phyloP scores from a whole-genome alignment of 2,329 filamentous ascomycete genomes.

The Pseudogymnoascus sp. region DNA sequence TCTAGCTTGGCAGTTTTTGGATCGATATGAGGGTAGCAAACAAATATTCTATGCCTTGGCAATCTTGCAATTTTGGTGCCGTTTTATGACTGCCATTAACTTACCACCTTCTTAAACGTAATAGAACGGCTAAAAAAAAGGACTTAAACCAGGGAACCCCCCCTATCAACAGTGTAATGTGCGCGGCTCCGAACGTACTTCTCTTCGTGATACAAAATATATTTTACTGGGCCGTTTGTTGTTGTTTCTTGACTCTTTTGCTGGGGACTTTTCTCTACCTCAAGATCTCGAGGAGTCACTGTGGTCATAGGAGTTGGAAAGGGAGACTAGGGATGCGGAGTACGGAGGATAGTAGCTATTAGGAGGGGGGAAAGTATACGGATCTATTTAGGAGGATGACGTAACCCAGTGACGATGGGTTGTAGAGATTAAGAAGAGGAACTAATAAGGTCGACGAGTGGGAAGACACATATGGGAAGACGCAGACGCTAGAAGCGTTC shows the following conservation, averaged over 20 bases:
- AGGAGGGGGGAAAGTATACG: too few species aligned
- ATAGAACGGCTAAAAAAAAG: background rate
- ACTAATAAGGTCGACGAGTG: background rate
- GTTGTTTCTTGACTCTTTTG: background rate
- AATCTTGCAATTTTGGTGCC: background rate
- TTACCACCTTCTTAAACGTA: background rate
- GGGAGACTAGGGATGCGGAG: too few species aligned
- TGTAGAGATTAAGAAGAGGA: background rate
- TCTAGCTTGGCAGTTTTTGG: constrained; percentile 49
- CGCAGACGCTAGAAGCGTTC: background rate
- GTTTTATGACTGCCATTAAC: background rate
- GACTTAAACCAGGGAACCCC: background rate
- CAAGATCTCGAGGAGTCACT: background rate
- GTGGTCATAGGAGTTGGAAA: too few species aligned
- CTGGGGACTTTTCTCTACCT: background rate
- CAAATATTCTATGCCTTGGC: background rate
- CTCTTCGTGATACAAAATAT: background rate
- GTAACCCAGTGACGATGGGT: too few species aligned
- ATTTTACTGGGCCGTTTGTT: background rate
- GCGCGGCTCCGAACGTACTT: background rate
- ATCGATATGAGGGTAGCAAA: constrained; percentile 32
- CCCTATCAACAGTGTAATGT: background rate
- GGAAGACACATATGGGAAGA: background rate
- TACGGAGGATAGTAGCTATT: too few species aligned
- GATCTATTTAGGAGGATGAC: too few species aligned